Evolutionary conservation across 164 flowering plant species (phyloP), one percentile per base, ranked within the genome.

Genomic region (Taxillus chinensis): DNA sequence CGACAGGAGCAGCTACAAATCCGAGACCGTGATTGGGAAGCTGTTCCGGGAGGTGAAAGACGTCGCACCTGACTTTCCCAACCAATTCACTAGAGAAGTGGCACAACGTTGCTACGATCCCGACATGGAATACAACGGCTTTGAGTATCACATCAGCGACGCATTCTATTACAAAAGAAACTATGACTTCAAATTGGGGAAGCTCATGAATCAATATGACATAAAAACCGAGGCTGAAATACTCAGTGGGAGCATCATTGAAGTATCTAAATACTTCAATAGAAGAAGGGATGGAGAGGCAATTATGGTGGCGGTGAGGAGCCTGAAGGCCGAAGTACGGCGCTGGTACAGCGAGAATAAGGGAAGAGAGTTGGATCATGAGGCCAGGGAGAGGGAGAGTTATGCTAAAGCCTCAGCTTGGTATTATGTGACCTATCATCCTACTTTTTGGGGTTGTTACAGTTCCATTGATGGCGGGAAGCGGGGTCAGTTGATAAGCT

Each of bases 361-460:
- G 60, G 64, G 49, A 8, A 67, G 51, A 14, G 64, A 49, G 17
- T 54, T 55, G 15, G 73, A 62, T 54, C 54, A 60, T 9, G 73
- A 41, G 8, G 59, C 39, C 5, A 78, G 73, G 15, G 76, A 83
- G 61, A 49, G 57, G 15, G 76, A 83, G 61, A 49, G 57, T 4
- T 67, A 68, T 68, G 89, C 95, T 42, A 85, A 82, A 67, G 96
- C 96, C 5, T 87, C 96, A 0, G 96, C 95, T 45, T 89, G 96
- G 92, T 89, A 92, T 69, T 76, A 89, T 64, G 96, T 87, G 40
- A 83, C 95, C 0, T 87, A 89, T 63, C 92, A 89, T 72, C 85
- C 75, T 0, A 17, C 41, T 6, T 89, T 74, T 62, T 84, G 81
- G 76, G 95, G 89, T 39, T 12, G 45, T 61, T 84, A 79, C 77